These are phyloP conservation scores for Inga leiocalycina DNA, from an alignment of 306 rosid genomes.

Conservation along the genomic window DNA sequence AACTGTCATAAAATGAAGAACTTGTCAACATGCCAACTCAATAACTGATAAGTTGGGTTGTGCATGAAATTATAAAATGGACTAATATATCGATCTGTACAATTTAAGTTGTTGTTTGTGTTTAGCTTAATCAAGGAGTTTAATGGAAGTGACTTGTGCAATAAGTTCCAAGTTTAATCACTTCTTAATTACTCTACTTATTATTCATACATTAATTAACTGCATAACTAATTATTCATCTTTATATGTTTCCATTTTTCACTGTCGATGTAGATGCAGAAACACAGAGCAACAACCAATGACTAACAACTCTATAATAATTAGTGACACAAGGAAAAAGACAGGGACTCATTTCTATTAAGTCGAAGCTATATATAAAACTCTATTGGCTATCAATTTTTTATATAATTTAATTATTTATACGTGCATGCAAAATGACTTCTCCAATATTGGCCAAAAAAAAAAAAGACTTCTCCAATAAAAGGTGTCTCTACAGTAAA, in stretches of 20 bases:
- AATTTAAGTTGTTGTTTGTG: not conserved
- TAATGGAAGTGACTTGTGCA: constrained; percentile 28
- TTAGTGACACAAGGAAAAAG: not conserved
- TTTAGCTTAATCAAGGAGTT: constrained; percentile 23
- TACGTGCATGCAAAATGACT: not conserved
- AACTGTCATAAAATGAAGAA: not conserved
- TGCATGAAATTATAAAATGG: not conserved
- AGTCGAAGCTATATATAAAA: not conserved
- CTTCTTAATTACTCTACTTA: constrained; percentile 2
- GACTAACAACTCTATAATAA: not conserved
- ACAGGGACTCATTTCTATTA: not conserved
- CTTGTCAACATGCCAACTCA: not conserved
- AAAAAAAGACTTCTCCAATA: not conserved
- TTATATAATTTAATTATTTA: too few species aligned
- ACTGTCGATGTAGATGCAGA: not conserved
- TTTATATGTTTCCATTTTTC: constrained; percentile 11
- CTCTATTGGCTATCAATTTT: not conserved
- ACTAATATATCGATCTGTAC: not conserved
- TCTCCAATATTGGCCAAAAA: too few species aligned
- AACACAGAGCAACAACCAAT: not conserved
- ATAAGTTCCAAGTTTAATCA: constrained; percentile 18
- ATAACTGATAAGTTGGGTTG: not conserved
- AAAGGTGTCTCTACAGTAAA: not conserved
- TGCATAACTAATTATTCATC: not conserved
- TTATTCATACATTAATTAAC: not conserved